Base-by-base conservation (phyloP, 2,329 filamentous ascomycete species). In the Ophiostoma populinum region DNA sequence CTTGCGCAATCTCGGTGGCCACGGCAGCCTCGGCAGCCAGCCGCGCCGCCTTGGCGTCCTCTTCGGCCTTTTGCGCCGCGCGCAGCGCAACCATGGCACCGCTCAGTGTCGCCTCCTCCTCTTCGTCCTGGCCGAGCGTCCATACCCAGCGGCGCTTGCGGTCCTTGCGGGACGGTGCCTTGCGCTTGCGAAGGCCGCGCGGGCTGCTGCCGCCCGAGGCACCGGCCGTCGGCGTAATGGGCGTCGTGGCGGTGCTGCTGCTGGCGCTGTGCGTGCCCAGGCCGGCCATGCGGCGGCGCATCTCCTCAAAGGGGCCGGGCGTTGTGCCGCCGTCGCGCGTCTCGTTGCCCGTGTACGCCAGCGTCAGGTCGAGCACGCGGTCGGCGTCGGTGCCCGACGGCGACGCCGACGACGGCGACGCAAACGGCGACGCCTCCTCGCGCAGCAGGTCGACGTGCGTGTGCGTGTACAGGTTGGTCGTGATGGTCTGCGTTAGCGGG, bases 81-180 rank as follows among this genome's bases (percentile, higher is more conserved):
- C 37, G 45, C 29, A 46, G 42, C 7, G 45, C 45, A 8, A 41
- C 41, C 36, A 46, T 41, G 10, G 45, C 45, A 6, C 43, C 45
- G 36, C 45, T 58, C 5, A 61, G 49, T 21, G 57, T 53, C 37
- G 58, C 55, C 32, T 60, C 55, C 11, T 58, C 55, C 7, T 61
- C 54, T 2, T 59, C 61, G 1, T 67, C 65, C 39, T 63, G 61
- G 3, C 64, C 67, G 29, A 77, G 74, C 2, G 72, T 76, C 72
- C 72, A 76, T 24, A 72, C 66, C 72, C 71, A 76, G 28, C 64
- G 64, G 10, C 70, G 57, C 51, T 67, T 73, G 60, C 71, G 75
- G 43, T 75, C 71, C 47, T 57, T 73, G 43, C 71, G 67, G 49
- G 58, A 59, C 21, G 55, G 53, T 49, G 21, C 9, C 31, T 62